A percentile compares a stretch with the other conserved stretches of the same genome.
These are phyloP conservation scores for Leptomonas seymouri DNA, from an alignment of 208 protist genomes.

Conservation along the genomic window DNA sequence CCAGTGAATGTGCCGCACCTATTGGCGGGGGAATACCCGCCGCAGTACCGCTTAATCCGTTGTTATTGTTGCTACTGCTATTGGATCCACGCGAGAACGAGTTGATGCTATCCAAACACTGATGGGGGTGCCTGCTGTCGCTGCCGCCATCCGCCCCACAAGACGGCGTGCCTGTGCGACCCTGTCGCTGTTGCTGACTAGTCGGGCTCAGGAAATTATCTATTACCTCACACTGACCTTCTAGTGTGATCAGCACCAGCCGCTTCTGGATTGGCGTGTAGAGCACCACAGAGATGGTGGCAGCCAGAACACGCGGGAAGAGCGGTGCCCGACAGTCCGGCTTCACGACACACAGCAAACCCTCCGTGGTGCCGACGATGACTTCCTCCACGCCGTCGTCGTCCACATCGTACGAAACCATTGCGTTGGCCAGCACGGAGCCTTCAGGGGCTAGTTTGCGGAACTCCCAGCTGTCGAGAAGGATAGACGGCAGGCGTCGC, in stretches of 20 bases:
- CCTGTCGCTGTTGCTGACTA: not conserved
- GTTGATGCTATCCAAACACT: slow-evolving; percentile 8
- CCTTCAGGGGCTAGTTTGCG: slow-evolving; percentile 75
- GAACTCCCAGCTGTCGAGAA: slow-evolving; percentile 87
- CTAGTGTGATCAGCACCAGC: slow-evolving; percentile 83
- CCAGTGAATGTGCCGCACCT: not conserved
- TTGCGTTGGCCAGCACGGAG: slow-evolving; percentile 82
- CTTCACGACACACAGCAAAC: slow-evolving; percentile 77
- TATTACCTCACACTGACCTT: slow-evolving; percentile 86
- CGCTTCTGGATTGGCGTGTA: slow-evolving; percentile 48
- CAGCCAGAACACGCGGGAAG: slow-evolving; percentile 61
- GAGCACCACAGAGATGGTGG: slow-evolving; percentile 87
- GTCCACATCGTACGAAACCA: slow-evolving; percentile 81
- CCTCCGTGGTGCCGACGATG: slow-evolving; percentile 86
- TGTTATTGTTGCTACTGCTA: not conserved
- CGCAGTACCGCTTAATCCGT: not conserved
- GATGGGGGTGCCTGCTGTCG: not conserved
- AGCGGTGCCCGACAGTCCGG: slow-evolving; percentile 64
- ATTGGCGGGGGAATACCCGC: not conserved
- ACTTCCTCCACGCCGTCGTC: slow-evolving; percentile 82
- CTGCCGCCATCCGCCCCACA: not conserved
- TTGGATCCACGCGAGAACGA: slow-evolving; percentile 5
- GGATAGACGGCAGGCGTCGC: slow-evolving; percentile 57
- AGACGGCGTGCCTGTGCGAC: slow-evolving; percentile 1
- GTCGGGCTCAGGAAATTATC: slow-evolving; percentile 59